Evolutionary conservation across 164 flowering plant species (phyloP), one percentile per base, ranked within the genome.

Genomic region (Sextonia rubra): DNA sequence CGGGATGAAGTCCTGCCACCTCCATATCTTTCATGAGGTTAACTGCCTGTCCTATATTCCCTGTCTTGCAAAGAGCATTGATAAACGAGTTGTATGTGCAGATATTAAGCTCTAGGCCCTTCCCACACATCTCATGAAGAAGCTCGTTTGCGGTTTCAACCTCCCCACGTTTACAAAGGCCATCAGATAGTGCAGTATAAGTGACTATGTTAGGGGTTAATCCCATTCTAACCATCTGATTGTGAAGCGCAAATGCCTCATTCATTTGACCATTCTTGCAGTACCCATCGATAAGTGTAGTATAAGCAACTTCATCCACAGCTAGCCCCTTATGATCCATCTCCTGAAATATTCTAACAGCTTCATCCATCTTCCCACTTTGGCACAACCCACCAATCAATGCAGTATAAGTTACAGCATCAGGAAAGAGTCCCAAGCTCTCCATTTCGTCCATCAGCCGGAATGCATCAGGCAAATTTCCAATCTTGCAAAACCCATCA

Each of bases 301-400:
- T 81, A 71, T 71, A 81, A 27, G 81, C 74, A 63, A 81, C 61
- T 71, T 73, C 81, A 71, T 81, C 83, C 66, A 79, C 76, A 2
- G 17, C 63, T 49, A 78, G 64, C 24, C 88, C 91, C 63, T 75
- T 77, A 61, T 71, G 67, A 47, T 77, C 83, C 95, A 90, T 86
- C 74, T 85, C 86, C 30, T 72, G 72, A 24, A 87, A 77, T 68
- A 89, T 69, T 25, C 80, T 75, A 12, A 86, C 78, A 1, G 87
- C 89, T 64, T 83, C 86, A 64, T 73, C 83, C 80, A 86, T 79
- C 73, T 85, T 78, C 62, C 90, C 88, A 29, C 61, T 77, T 80
- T 78, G 83, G 71, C 91, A 90, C 4, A 84, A 73, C 29, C 91
- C 89, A 78, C 77, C 68, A 58, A 88, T 83, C 70, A 90, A 55